Evolutionary conservation across 139 green algal species (phyloP), one percentile per base, ranked within the genome.

Genomic region (Chlorella sp.): DNA sequence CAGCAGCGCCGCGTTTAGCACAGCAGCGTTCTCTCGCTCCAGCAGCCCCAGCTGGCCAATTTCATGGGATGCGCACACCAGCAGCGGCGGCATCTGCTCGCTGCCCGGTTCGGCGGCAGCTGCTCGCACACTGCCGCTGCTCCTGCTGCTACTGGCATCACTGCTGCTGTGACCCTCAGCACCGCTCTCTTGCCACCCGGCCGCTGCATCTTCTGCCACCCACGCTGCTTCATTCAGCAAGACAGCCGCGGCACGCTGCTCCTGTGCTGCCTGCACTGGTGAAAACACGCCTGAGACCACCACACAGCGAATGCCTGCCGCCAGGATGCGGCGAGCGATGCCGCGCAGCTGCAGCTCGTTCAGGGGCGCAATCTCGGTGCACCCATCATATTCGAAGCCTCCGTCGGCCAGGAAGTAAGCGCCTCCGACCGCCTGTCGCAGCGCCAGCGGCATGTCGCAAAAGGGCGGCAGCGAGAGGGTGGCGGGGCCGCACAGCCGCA

Each of bases 301-400:
- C 17, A 86, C 63, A 21, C 83, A 79, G 7, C 41, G 51, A 2
- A 81, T 73, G 23, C 81, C 88, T 7, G 56, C 65, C 6, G 36
- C 41, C 34, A 89, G 25, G 1, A 86, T 73, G 26, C 64, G 26
- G 7, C 68, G 73, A 17, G 78, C 78, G 25, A 76, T 81, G 44
- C 23, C 51, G 3, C 36, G 67, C 12, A 90, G 71, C 23, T 89
- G 73, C 28, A 16, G 25, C 3, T 71, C 57, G 16, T 89, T 41
- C 16, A 92, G 16, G 5, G 62, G 41, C 28, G 60, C 68, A 17
- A 89, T 87, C 21, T 88, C 80, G 62, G n/a, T 75, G 15, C 47
- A 28, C 28, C 89, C 89, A 62, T 92, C 89, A 60, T 85, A 89
- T 80, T 92, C 89, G 34, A 68, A 88, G 2, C 89, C 89, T n/a